These are phyloP conservation scores for Erodium moschatum DNA, from an alignment of 441 rosid genomes.

Conservation along the genomic window DNA sequence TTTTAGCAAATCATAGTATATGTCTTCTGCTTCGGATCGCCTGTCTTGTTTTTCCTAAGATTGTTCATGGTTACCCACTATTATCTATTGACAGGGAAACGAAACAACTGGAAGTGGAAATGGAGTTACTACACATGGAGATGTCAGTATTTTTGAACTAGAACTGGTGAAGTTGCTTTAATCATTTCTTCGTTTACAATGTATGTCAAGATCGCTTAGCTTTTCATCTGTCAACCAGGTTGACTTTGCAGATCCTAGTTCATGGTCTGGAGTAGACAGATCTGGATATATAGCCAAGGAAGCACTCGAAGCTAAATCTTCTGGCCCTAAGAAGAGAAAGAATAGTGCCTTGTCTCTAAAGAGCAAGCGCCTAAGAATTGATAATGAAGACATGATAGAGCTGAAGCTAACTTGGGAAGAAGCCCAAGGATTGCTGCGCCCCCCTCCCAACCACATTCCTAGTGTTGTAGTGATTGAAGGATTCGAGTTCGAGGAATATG, in stretches of 20 bases:
- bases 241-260: slow-evolving; percentile 52
- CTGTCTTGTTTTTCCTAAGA: neutral
- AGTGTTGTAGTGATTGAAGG: slow-evolving; percentile 69
- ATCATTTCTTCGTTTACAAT: slow-evolving; percentile 16
- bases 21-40: neutral
- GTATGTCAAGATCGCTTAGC: slow-evolving; percentile 17
- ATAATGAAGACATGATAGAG: slow-evolving; percentile 67
- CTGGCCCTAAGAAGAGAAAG: slow-evolving; percentile 58
- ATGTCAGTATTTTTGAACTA: slow-evolving; percentile 39
- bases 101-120: slow-evolving; percentile 37
- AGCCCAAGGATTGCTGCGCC: slow-evolving; percentile 83
- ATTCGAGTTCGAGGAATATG: slow-evolving; percentile 86
- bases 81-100: slow-evolving; percentile 45
- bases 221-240: slow-evolving; percentile 38
- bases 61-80: neutral
- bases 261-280: slow-evolving; percentile 63
- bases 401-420: slow-evolving; percentile 90
- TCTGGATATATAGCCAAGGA: slow-evolving; percentile 70
- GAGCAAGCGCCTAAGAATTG: slow-evolving; percentile 73
- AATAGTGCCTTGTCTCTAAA: slow-evolving; percentile 59
- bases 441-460: slow-evolving; percentile 64
- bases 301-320: slow-evolving; percentile 47
- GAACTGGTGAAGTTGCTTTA: slow-evolving; percentile 23
- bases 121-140: slow-evolving; percentile 40
- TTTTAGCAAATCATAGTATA: neutral